These are phyloP conservation scores for Gastrolobium villosum DNA, from an alignment of 306 rosid species.

Conservation along the genomic window DNA sequence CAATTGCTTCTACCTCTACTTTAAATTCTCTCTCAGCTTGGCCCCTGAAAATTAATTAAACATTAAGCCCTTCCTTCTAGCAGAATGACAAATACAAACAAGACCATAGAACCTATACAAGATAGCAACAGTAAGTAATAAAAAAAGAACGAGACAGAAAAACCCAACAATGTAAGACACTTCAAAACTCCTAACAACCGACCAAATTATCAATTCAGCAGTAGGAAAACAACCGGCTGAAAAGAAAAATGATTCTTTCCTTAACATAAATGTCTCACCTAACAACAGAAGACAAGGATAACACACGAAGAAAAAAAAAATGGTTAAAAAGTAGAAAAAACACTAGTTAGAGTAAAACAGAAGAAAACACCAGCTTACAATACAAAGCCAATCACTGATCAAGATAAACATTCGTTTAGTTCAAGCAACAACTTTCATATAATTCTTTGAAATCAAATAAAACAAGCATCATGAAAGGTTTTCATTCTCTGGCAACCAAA, in stretches of 20 bases:
- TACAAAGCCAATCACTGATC: constrained; percentile 25
- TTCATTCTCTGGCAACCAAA: not conserved
- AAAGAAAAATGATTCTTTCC: constrained; percentile 47
- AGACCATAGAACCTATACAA: constrained; percentile 24
- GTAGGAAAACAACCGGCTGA: constrained; percentile 39
- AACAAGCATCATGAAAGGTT: not conserved
- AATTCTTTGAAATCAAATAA: not conserved
- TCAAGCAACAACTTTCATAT: not conserved
- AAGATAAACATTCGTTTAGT: not conserved
- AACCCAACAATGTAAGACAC: constrained; percentile 15
- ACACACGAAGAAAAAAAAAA: constrained; percentile 1
- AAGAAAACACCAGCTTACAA: constrained; percentile 37
- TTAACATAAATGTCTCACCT: constrained; percentile 46
- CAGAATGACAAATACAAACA: constrained; percentile 30
- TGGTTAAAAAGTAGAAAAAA: constrained; percentile 25
- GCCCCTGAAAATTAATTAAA: constrained; percentile 69
- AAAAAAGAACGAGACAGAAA: constrained; percentile 17
- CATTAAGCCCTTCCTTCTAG: constrained; percentile 27
- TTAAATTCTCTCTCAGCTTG: constrained; percentile 98
- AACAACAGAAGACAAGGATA: constrained; percentile 56
- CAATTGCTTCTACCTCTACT: constrained; percentile 95
- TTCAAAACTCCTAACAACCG: constrained; percentile 36
- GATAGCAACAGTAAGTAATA: constrained; percentile 3
- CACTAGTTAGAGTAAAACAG: constrained; percentile 32
- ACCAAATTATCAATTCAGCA: constrained; percentile 41